Percentiles rank a stretch among this genome's conserved stretches.
phyloP scores from a whole-genome alignment of 2,329 filamentous ascomycete species.

The Scedosporium apiospermum region DNA sequence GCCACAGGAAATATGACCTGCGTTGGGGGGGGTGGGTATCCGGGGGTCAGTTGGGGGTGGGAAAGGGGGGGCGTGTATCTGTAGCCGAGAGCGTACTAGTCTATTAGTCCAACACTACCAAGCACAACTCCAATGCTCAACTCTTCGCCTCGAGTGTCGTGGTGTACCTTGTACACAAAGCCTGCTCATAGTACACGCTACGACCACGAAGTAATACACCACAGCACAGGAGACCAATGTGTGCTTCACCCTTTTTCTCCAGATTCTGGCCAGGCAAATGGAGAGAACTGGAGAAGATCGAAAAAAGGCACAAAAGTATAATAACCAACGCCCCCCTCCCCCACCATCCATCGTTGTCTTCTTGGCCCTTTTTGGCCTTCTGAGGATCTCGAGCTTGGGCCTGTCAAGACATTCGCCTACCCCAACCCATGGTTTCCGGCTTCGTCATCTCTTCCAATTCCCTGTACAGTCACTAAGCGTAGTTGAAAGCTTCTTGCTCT shows the following conservation, averaged over 20 bases:
- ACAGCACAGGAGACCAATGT: background rate
- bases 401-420: background rate
- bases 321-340: conserved; percentile 5
- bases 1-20: conserved; percentile 4
- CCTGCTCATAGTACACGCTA: too few species aligned
- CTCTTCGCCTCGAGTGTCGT: too few species aligned
- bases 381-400: background rate
- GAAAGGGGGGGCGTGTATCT: background rate
- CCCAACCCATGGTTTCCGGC: background rate
- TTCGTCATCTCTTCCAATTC: background rate
- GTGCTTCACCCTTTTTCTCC: background rate
- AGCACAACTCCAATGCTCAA: too few species aligned
- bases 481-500: background rate
- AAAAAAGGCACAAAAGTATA: conserved; percentile 2
- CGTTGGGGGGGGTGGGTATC: background rate
- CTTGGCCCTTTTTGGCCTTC: conserved; percentile 5
- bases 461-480: background rate
- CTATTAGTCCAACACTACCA: background rate
- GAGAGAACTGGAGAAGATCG: background rate
- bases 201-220: background rate
- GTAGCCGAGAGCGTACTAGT: background rate
- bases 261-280: background rate
- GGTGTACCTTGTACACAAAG: too few species aligned
- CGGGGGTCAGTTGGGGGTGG: background rate
- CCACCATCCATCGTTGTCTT: conserved; percentile 4